Conservation (phyloP, 148 eudicot genomes). For the Chenopodium berlandieri region DNA sequence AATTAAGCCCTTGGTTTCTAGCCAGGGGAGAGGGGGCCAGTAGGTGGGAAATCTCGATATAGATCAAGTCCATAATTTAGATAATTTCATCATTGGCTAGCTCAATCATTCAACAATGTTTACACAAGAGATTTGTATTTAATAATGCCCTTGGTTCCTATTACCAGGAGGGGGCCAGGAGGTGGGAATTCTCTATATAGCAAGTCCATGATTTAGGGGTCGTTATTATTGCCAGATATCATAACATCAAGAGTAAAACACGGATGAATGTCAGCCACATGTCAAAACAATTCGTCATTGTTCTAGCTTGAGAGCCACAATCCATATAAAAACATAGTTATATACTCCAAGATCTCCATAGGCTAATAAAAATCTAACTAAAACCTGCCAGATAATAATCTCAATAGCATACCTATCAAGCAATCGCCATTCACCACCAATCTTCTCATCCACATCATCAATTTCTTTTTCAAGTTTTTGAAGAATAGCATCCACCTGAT, state of each 20-base stretch:
- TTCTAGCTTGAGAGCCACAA: neutral
- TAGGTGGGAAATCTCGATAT: neutral
- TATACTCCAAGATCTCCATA: neutral
- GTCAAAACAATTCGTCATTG: neutral
- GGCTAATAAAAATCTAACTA: neutral
- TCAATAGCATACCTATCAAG: constrained; percentile 52
- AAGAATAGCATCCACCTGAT: constrained; percentile 76
- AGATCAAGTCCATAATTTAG: neutral
- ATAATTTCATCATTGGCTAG: neutral
- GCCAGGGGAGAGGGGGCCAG: neutral
- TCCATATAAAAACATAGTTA: neutral
- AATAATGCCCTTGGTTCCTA: neutral
- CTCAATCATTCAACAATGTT: too few relatives aligned
- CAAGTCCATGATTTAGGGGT: neutral
- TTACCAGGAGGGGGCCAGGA: neutral
- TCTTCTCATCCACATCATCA: constrained; percentile 73
- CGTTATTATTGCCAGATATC: too few relatives aligned
- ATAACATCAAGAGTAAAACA: too few relatives aligned
- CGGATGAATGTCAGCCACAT: neutral
- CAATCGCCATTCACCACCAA: constrained; percentile 64
- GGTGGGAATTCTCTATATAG: neutral
- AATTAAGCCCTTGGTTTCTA: neutral
- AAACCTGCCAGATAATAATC: neutral
- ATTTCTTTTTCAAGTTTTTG: constrained; percentile 78
- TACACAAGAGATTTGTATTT: neutral